phyloP scores from a whole-genome alignment of 139 green algal species.

The Astrephomene gubernaculifera region DNA sequence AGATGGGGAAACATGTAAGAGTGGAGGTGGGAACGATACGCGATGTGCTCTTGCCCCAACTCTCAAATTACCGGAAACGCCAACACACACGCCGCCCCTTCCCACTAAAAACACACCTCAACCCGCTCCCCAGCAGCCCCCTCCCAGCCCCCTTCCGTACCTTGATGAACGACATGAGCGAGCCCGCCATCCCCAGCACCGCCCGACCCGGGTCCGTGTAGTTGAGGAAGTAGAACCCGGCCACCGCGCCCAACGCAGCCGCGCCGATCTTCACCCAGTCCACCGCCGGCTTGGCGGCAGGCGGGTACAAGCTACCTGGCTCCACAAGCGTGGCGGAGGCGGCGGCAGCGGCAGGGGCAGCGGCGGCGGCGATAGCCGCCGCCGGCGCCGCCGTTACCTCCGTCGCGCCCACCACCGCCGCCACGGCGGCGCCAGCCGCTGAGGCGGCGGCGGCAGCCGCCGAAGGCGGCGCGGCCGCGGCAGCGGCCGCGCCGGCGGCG shows the following conservation, averaged over 20 bases:
- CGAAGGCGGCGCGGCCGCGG: not conserved
- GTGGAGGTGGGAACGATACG: too few species aligned
- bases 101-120: too few species aligned
- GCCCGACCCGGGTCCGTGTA: constrained; percentile 13
- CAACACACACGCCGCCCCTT: too few species aligned
- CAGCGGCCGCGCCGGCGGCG: not conserved
- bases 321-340: constrained; percentile 5
- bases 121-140: too few species aligned
- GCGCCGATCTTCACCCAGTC: constrained; percentile 34
- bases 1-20: not conserved
- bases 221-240: constrained; percentile 42
- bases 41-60: too few species aligned
- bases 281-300: not conserved
- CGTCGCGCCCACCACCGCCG: constrained; percentile 18
- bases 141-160: too few species aligned
- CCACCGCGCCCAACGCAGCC: constrained; percentile 24
- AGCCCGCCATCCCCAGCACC: constrained; percentile 1
- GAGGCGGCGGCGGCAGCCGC: not conserved
- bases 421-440: not conserved
- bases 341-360: not conserved
- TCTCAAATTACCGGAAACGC: too few species aligned
- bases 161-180: constrained; percentile 19
- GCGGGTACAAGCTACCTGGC: constrained; percentile 24
- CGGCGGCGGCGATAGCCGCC: not conserved
- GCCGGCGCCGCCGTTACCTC: constrained; percentile 39